Evolutionary conservation across 345 rosid species (phyloP), one percentile per base, ranked within the genome.

Genomic region (Dovyalis caffra): DNA sequence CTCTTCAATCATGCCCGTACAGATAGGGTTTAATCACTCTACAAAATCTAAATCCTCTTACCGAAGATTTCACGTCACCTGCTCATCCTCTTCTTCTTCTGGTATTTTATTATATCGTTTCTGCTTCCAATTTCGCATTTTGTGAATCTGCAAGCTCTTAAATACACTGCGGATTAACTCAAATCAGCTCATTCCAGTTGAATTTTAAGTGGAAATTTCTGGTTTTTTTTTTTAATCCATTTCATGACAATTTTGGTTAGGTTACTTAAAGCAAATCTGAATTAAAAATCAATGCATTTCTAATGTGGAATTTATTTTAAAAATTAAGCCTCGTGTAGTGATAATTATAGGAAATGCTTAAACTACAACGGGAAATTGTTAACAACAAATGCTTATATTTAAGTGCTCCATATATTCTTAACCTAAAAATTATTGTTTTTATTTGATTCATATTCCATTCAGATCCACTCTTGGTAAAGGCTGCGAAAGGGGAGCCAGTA

Each of bases 401-500:
- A 45, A 45, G 51, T 16, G 51, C 51, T 45, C 21, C 51, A 16
- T 45, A 14, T 45, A 45, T 45, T 45, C 51, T 20, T 45, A 20
- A 45, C 21, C 51, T 45, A 16, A 15, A 4, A 15, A 12, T 45
- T 45, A 0, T 45, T 45, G 28, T 40, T 63, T 23, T 68, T 43
- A 32, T 14, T 32, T 15, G 32, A 28, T 79, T 76, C 66, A 10
- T 76, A 69, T 79, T 81, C 61, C 16, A 40, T 74, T 43, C 84
- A 91, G 95, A 92, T 83, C 95, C 94, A 51, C 74, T 95, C 34
- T 83, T 92, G 89, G 91, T 95, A 61, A 92, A 92, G 88, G 97
- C 94, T 81, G 99, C 95, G 0, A 89, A 89, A 85, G 94, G 99
- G 60, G 87, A 90, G 40, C 85, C 85, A 0, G 93, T 95, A 51